Conservation (phyloP, 176 grass and related monocot genomes). For the Otatea glauca region DNA sequence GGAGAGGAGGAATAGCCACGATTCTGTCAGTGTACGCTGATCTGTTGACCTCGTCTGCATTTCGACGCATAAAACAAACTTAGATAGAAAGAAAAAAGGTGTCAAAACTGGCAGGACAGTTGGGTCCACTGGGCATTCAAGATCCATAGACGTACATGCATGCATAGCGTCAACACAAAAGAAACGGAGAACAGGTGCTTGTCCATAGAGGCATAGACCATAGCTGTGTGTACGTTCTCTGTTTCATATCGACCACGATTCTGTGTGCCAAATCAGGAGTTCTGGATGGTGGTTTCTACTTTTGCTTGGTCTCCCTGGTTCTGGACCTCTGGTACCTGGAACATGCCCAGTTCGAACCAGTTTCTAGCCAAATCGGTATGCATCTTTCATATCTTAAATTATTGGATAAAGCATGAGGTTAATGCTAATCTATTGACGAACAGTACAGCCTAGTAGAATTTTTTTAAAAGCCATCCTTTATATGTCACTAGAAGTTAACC, state of each 20-base stretch:
- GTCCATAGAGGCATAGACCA: too few species aligned
- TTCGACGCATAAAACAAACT: neutral
- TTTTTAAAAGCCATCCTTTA: too few species aligned
- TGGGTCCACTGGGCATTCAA: neutral
- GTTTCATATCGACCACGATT: neutral
- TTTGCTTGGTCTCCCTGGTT: neutral
- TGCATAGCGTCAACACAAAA: neutral
- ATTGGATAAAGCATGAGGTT: neutral
- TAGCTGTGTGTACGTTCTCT: neutral
- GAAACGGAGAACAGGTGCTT: neutral
- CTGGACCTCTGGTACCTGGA: neutral
- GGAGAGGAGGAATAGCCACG: too few species aligned
- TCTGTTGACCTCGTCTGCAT: neutral
- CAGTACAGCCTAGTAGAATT: neutral
- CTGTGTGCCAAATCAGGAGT: neutral
- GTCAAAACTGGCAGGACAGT: neutral
- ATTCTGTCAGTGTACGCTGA: neutral
- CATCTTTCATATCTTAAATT: neutral
- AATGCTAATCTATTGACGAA: slow-evolving; percentile 12
- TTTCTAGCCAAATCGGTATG: neutral
- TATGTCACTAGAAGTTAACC: too few species aligned
- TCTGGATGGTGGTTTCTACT: slow-evolving; percentile 12
- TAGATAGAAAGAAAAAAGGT: neutral
- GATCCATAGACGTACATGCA: neutral
- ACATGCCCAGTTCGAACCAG: neutral